A percentile compares a stretch with the other conserved stretches of the same genome.
Conservation (phyloP, 2,329 filamentous ascomycete species). For the Colletotrichum orchidophilum region DNA sequence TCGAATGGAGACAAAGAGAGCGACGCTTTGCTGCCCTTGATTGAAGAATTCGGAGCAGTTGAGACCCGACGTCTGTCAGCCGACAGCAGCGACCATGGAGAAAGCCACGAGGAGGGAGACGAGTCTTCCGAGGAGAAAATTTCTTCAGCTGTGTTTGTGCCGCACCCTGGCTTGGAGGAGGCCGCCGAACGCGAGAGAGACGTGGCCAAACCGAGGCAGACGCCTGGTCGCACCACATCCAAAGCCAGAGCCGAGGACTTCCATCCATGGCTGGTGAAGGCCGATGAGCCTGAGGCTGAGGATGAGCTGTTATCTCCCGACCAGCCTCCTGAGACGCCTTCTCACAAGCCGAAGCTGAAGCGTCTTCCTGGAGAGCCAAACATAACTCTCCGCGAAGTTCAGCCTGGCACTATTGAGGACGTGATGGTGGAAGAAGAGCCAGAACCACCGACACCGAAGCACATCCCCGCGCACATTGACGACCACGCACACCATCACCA, state of each 20-base stretch:
- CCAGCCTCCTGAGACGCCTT: conserved; percentile 14
- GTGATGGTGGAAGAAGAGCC: conserved; percentile 53
- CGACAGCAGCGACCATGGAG: conserved; percentile 49
- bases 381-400: conserved; percentile 40
- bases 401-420: conserved; percentile 48
- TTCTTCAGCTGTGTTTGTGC: conserved; percentile 84
- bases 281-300: conserved; percentile 58
- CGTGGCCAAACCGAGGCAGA: conserved; percentile 38
- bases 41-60: conserved; percentile 7
- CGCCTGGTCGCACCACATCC: conserved; percentile 22
- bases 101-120: conserved; percentile 58
- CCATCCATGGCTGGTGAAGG: conserved; percentile 67
- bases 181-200: conserved; percentile 42
- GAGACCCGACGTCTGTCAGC: conserved; percentile 47
- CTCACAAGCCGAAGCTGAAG: conserved; percentile 30
- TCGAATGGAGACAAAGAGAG: conserved; percentile 20
- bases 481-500: conserved; percentile 63
- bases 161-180: conserved; percentile 70
- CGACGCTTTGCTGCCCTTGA: conserved; percentile 14
- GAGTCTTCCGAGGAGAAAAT: conserved; percentile 85
- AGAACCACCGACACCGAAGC: conserved; percentile 47
- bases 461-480: conserved; percentile 50
- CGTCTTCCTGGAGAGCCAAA: conserved; percentile 27
- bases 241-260: conserved; percentile 46
- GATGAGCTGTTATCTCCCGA: conserved; percentile 32